Conservation (phyloP, 805 yeast species). For the Saccharomycopsis sp. region DNA sequence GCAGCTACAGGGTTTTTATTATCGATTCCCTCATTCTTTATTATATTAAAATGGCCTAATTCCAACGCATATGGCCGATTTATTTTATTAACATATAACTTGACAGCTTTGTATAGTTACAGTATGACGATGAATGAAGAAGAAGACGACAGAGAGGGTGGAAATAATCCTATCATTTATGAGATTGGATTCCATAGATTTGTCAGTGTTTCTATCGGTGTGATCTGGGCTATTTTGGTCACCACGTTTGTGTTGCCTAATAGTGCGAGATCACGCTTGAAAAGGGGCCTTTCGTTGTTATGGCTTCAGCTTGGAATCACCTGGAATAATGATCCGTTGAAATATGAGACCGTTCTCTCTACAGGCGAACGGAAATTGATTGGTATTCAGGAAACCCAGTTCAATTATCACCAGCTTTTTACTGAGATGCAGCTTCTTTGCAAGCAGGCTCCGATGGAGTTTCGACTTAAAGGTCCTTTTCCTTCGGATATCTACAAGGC, state of each 20-base stretch:
- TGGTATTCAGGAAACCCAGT: conserved; percentile 23
- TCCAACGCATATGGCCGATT: conserved; percentile 61
- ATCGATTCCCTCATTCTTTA: conserved; percentile 37
- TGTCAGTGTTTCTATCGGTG: conserved; percentile 64
- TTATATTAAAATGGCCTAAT: conserved; percentile 62
- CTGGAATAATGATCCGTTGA: conserved; percentile 73
- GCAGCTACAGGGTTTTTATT: conserved; percentile 40
- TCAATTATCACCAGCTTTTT: conserved; percentile 42
- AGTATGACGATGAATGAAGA: conserved; percentile 54
- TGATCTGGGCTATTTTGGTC: conserved; percentile 68
- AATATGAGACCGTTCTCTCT: conserved; percentile 26
- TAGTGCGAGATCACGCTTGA: conserved; percentile 65
- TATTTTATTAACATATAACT: conserved; percentile 66
- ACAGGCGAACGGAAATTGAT: not conserved
- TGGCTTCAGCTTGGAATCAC: conserved; percentile 79
- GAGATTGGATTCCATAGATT: conserved; percentile 79
- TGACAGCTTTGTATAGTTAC: conserved; percentile 71
- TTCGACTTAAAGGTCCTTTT: conserved; percentile 68
- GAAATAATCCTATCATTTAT: conserved; percentile 56
- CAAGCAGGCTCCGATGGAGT: conserved; percentile 69
- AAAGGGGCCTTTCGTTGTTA: conserved; percentile 55
- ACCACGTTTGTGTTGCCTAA: conserved; percentile 64
- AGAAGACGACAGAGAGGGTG: conserved; percentile 57
- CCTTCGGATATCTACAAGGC: conserved; percentile 46
- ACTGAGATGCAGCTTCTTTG: conserved; percentile 52